Evolutionary conservation across 192 early-diverging fungal genomes (phyloP).

Genomic region (Gryganskiella cystojenkinii): DNA sequence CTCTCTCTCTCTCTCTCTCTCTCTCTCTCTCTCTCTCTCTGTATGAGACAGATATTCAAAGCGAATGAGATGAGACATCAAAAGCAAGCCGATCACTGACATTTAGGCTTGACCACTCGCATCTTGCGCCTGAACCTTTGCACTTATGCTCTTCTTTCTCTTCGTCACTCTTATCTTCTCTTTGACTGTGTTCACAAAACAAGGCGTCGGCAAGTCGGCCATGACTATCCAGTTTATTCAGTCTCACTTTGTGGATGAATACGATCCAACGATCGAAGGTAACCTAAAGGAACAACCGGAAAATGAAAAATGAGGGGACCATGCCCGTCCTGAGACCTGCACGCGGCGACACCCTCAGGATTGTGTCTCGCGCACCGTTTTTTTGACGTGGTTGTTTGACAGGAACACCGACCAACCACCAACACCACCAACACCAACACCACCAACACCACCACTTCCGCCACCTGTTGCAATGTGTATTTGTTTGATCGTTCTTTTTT

Average conservation of each 20-base stretch:
- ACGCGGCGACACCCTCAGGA: neutral
- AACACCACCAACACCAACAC: neutral
- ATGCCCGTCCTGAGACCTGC: conserved; percentile 1
- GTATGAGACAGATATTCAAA: neutral
- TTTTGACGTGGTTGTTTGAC: too few relatives aligned
- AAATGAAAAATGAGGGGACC: conserved; percentile 2
- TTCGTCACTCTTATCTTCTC: neutral
- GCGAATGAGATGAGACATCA: too few relatives aligned
- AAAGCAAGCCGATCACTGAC: too few relatives aligned
- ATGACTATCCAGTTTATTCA: conserved; percentile 87
- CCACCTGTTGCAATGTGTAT: too few relatives aligned
- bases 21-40: neutral
- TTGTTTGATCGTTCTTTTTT: neutral
- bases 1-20: neutral
- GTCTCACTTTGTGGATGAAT: conserved; percentile 88
- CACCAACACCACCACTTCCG: neutral
- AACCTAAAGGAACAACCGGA: too few relatives aligned
- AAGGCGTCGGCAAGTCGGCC: conserved; percentile 83
- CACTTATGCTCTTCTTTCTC: neutral
- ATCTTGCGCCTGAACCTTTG: too few relatives aligned
- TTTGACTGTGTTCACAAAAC: neutral
- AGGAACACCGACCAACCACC: neutral
- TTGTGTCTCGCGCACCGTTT: too few relatives aligned
- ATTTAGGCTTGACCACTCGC: too few relatives aligned
- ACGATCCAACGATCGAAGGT: conserved; percentile 97